phyloP scores from a whole-genome alignment of 2,329 filamentous ascomycete genomes.

The Chrysoporthe puriensis region DNA sequence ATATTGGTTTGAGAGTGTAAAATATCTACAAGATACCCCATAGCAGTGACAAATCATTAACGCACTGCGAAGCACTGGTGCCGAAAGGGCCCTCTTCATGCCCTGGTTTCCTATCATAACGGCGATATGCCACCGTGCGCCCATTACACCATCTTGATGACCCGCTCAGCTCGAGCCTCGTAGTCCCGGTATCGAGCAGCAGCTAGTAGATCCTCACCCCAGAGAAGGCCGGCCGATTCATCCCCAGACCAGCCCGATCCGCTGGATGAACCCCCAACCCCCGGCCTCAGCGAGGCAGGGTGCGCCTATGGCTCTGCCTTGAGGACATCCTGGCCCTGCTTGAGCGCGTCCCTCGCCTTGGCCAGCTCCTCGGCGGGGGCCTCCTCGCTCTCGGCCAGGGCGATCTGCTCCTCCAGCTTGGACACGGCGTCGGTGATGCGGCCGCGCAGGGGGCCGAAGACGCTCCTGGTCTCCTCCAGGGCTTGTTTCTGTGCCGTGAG shows the following conservation, averaged over 20 bases:
- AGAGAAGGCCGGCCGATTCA: background rate
- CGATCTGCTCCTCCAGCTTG: conserved; percentile 77
- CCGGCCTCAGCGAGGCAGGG: background rate
- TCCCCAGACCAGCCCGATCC: conserved; percentile 22
- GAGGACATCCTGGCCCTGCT: conserved; percentile 49
- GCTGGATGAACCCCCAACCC: background rate
- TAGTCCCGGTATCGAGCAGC: too few relatives aligned
- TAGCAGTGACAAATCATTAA: background rate
- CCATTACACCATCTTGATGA: background rate
- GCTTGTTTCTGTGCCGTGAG: conserved; percentile 66
- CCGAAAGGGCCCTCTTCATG: background rate
- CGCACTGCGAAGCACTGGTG: background rate
- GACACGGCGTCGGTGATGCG: conserved; percentile 73
- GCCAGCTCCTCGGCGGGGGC: conserved; percentile 53
- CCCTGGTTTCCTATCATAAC: background rate
- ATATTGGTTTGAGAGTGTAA: conserved; percentile 4
- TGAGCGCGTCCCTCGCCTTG: conserved; percentile 58
- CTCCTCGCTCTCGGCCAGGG: conserved; percentile 56
- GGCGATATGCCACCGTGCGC: background rate
- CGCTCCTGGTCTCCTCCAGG: conserved; percentile 82
- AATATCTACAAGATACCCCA: conserved; percentile 26
- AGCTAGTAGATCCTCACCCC: too few relatives aligned
- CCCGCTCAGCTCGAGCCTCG: too few relatives aligned
- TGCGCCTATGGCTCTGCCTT: conserved; percentile 32
- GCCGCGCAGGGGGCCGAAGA: conserved; percentile 73